phyloP scores from a whole-genome alignment of 306 rosid genomes.

The Spatholobus suberectus region DNA sequence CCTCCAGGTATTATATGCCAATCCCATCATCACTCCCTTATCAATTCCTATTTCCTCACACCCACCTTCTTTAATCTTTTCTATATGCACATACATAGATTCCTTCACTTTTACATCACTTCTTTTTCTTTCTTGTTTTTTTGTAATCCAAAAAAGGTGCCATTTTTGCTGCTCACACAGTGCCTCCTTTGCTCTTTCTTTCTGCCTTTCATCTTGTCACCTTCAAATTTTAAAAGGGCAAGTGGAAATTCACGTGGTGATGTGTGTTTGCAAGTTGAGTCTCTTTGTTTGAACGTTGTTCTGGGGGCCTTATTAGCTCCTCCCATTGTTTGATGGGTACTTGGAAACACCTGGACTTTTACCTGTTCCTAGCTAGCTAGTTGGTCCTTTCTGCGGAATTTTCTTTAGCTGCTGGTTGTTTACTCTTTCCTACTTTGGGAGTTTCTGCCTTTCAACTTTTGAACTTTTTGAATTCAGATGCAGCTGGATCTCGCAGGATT shows the following conservation, averaged over 20 bases:
- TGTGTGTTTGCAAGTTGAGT: background rate
- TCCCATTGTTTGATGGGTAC: slow-evolving; percentile 31
- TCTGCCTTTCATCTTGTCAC: slow-evolving; percentile 11
- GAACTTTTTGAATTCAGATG: slow-evolving; percentile 11
- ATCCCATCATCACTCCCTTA: background rate
- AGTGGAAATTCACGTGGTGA: background rate
- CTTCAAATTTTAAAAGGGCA: slow-evolving; percentile 24
- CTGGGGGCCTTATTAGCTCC: background rate
- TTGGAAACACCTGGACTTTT: slow-evolving; percentile 34
- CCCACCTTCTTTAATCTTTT: too few species aligned
- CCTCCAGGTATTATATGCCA: slow-evolving; percentile 68
- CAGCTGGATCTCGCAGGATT: slow-evolving; percentile 42
- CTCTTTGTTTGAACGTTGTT: background rate
- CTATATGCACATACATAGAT: too few species aligned
- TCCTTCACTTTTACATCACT: background rate
- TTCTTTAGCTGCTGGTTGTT: background rate
- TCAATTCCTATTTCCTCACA: background rate
- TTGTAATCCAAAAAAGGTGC: background rate
- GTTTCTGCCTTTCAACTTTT: background rate
- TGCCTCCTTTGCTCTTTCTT: background rate
- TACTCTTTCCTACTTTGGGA: slow-evolving; percentile 4
- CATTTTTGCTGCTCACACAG: background rate
- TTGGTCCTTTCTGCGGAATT: background rate
- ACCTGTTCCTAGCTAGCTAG: background rate
- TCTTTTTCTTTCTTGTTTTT: background rate